Evolutionary conservation across 2,329 filamentous ascomycete species (phyloP).

Genomic region (Rutstroemia sp.): DNA sequence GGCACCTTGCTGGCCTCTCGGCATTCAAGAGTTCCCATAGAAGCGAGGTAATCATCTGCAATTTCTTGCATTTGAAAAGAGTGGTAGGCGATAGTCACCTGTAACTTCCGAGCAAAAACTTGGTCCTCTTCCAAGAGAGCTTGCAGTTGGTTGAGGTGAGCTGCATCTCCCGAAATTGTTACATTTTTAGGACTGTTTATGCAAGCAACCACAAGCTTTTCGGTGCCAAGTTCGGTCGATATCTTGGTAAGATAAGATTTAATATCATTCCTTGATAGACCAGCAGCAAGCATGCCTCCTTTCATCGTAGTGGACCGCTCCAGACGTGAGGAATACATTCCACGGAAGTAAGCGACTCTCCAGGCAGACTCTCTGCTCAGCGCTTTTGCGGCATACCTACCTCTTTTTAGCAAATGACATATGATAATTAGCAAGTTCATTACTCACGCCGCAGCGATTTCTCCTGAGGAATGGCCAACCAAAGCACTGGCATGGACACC

Average conservation of each 20-base stretch:
- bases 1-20: too few species aligned
- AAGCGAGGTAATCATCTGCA: background rate
- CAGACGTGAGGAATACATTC: background rate
- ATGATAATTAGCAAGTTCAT: background rate
- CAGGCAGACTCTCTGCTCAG: slow-evolving; percentile 15
- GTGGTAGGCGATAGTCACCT: background rate
- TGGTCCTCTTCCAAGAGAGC: background rate
- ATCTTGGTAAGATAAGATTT: background rate
- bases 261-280: background rate
- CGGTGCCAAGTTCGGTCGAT: background rate
- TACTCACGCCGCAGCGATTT: slow-evolving; percentile 31
- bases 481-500: slow-evolving; percentile 32
- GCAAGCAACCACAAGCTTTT: slow-evolving; percentile 24
- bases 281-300: slow-evolving; percentile 3
- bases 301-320: background rate
- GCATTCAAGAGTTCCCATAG: background rate
- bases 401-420: too few species aligned
- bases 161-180: slow-evolving; percentile 20
- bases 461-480: slow-evolving; percentile 39
- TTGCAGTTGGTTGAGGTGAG: background rate
- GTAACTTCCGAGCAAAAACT: background rate
- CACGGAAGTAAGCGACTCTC: slow-evolving; percentile 4
- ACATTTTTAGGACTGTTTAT: slow-evolving; percentile 22
- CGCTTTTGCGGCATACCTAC: slow-evolving; percentile 21
- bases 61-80: slow-evolving; percentile 11